Evolutionary conservation across 1,284 basidiomycete species (phyloP), one percentile per base, ranked within the genome.

Genomic region (Vanrija pseudolonga): DNA sequence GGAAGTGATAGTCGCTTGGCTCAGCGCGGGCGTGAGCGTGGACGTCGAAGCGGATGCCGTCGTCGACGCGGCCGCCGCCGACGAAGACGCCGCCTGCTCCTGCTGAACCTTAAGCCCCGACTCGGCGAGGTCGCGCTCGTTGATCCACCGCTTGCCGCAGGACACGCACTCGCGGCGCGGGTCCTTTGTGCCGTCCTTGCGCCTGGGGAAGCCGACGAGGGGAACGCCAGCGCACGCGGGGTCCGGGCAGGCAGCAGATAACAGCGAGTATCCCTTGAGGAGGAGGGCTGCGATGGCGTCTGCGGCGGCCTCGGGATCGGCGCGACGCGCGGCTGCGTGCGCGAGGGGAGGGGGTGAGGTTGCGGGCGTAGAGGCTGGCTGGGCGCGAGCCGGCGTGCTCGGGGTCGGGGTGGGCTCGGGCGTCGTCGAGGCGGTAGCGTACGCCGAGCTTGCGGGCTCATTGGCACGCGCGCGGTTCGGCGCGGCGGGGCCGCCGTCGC

Each of bases 401-500:
- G 46, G 28, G 14, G 40, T 14, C 12, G 26, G 15, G 17, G 19
- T 15, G 22, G 9, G 19, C 26, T 22, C 20, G 47, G 17, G 45
- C 26, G 45, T 56, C 20, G 43, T 47, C 12, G 46, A 19, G 11
- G 45, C 4, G 17, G 39, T 14, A 19, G 41, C 14, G 5, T 24
- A 23, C 8, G 32, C 18, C 17, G 50, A 37, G 1, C 42, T 17
- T 24, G n/a, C 37, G 12, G 23, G 38, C 18, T 17, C 28, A n/a
- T 22, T 23, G 5, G 24, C 36, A 17, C 44, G 40, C 15, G 23
- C 32, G 20, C 45, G 47, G 19, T 48, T 32, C 32, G 32, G 32
- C 32, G 32, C 52, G 14, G 50, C 57, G 12, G 66, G 66, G 3
- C 59, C 56, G 3, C 89, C 2, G 56, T 77, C 72, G 49, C 75